These are phyloP conservation scores for Coemansia sp. DNA, from an alignment of 192 early-diverging fungal genomes.

Conservation along the genomic window DNA sequence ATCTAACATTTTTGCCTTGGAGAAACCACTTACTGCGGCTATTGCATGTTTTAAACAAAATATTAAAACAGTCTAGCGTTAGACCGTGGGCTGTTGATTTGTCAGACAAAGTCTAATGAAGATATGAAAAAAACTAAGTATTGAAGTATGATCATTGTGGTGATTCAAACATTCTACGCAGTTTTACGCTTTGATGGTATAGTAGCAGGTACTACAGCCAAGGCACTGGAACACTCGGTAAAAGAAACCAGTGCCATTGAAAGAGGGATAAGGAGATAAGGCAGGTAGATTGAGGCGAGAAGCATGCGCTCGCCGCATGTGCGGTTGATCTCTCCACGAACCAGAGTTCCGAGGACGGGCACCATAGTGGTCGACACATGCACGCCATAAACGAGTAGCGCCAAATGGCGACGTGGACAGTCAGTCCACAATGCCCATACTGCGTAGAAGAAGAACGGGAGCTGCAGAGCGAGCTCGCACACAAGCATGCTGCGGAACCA, in stretches of 20 bases:
- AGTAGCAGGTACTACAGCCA: background rate
- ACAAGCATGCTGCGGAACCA: slow-evolving; percentile 70
- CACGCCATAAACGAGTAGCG: slow-evolving; percentile 64
- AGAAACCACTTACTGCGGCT: background rate
- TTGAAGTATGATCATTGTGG: background rate
- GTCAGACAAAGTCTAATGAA: background rate
- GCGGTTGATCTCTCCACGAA: slow-evolving; percentile 51
- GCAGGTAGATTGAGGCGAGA: slow-evolving; percentile 60
- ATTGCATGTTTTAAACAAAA: background rate
- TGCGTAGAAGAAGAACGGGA: slow-evolving; percentile 70
- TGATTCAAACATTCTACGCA: background rate
- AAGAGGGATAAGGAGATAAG: slow-evolving; percentile 66
- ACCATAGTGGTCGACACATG: slow-evolving; percentile 74
- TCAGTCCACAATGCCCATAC: slow-evolving; percentile 57
- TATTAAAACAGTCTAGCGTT: background rate
- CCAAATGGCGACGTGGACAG: slow-evolving; percentile 27
- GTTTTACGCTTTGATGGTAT: slow-evolving; percentile 8
- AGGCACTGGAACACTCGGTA: slow-evolving; percentile 13
- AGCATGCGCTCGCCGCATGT: slow-evolving; percentile 41
- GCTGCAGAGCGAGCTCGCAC: slow-evolving; percentile 62
- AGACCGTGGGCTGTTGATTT: background rate
- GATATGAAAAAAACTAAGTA: background rate
- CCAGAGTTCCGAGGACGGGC: slow-evolving; percentile 57
- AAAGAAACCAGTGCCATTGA: slow-evolving; percentile 53
- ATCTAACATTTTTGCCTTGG: background rate